phyloP scores from a whole-genome alignment of 2,329 filamentous ascomycete genomes.

The Stachybotrys elegans region DNA sequence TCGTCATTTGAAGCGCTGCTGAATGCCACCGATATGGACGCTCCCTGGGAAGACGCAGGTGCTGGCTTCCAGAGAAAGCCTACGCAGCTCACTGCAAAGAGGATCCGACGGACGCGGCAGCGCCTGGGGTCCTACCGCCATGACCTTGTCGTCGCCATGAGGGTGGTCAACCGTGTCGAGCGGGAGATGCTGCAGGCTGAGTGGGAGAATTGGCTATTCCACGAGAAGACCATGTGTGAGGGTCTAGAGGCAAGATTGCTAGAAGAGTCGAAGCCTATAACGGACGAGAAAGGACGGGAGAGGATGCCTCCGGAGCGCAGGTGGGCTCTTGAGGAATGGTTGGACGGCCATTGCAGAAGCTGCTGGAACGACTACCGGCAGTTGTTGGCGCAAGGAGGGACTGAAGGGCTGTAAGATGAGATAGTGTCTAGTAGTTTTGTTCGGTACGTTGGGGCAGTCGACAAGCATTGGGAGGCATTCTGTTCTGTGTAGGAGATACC shows the following conservation, averaged over 20 bases:
- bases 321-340: slow-evolving; percentile 41
- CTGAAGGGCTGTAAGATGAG: background rate
- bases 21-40: slow-evolving; percentile 53
- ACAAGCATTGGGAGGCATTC: too few relatives aligned
- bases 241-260: slow-evolving; percentile 47
- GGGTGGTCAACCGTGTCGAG: slow-evolving; percentile 86
- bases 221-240: slow-evolving; percentile 73
- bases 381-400: slow-evolving; percentile 14
- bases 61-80: slow-evolving; percentile 38
- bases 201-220: slow-evolving; percentile 87
- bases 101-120: slow-evolving; percentile 75
- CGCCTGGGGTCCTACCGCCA: slow-evolving; percentile 80
- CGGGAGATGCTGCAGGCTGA: slow-evolving; percentile 79
- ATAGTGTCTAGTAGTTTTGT: too few relatives aligned
- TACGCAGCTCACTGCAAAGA: slow-evolving; percentile 52
- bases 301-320: slow-evolving; percentile 23
- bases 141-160: slow-evolving; percentile 84
- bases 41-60: slow-evolving; percentile 49
- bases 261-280: slow-evolving; percentile 13
- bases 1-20: slow-evolving; percentile 56
- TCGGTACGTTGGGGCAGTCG: too few relatives aligned
- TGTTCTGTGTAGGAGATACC: too few relatives aligned
- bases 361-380: slow-evolving; percentile 39
- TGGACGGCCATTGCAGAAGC: slow-evolving; percentile 51
- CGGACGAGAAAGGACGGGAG: slow-evolving; percentile 14